phyloP scores from a whole-genome alignment of 306 rosid genomes.

The Fragaria vesca region DNA sequence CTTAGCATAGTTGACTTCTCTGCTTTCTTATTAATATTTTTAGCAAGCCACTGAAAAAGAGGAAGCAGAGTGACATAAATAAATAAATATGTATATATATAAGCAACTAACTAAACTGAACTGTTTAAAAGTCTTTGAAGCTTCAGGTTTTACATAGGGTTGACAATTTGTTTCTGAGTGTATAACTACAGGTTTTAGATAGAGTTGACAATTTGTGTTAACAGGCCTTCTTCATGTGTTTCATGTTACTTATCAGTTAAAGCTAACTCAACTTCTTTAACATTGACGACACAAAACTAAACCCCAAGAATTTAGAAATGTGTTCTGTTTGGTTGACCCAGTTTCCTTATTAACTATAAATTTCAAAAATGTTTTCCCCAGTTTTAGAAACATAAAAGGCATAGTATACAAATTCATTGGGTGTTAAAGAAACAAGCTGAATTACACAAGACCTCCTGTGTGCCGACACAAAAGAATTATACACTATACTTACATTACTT shows the following conservation, averaged over 20 bases:
- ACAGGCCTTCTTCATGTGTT: neutral
- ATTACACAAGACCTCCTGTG: neutral
- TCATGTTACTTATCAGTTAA: neutral
- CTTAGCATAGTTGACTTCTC: conserved; percentile 48
- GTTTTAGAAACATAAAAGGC: neutral
- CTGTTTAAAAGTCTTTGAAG: neutral
- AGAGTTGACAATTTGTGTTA: neutral
- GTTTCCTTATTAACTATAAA: neutral
- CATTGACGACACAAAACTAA: neutral
- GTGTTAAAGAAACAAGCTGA: neutral
- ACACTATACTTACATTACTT: neutral
- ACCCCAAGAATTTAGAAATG: neutral
- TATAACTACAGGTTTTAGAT: neutral
- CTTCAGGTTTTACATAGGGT: neutral
- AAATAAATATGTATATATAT: neutral
- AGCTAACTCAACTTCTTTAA: neutral
- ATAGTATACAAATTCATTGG: neutral
- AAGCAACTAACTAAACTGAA: neutral
- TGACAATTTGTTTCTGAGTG: neutral
- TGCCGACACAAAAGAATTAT: neutral
- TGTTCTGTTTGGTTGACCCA: neutral
- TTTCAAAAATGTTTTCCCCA: neutral
- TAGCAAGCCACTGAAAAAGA: conserved; percentile 73
- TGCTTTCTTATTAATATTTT: conserved; percentile 52
- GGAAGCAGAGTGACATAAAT: conserved; percentile 14